Base-by-base conservation (phyloP, 2,329 filamentous ascomycete genomes). In the Paracoccidioides brasiliensis region DNA sequence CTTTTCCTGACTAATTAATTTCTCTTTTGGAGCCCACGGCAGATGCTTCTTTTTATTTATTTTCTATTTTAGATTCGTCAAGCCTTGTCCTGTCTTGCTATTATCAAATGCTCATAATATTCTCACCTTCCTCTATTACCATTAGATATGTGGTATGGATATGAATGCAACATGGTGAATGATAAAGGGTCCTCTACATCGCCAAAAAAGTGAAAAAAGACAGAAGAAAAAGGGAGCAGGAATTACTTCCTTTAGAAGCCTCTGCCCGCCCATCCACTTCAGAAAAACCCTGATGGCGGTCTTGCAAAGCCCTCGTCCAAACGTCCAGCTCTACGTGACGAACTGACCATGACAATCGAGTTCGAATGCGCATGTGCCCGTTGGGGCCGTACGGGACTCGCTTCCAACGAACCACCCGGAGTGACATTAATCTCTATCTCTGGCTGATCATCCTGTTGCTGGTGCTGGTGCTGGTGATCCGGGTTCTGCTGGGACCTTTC, bases 351-450 rank as follows among this genome's bases (percentile, higher is more conserved):
- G 28, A 45, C 41, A 40, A 53, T 37, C 8, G 52, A 53, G 32
- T 40, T 53, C 42, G 52, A 53, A 46, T 53, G 30, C n/a, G 41
- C 41, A 46, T 53, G 30, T 8, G 41, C 41, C 32, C 43, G 30
- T 32, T 53, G 52, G 14, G 52, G 38, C n/a, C 52, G 41, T 6
- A 46, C 42, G 5, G 52, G 52, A n/a, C 52, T 53, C 41, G 52
- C 52, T 14, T 41, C 45, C n/a, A 42, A 22, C 14, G 45, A 42
- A 35, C 38, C 40, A 4, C 54, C 54, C 38, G 52, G 8, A 40
- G 30, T 22, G 22, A 55, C 45, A 50, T 45, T 51, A 35, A 44
- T 15, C 46, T 43, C 54, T 38, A 55, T 52, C 37, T 51, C 54
- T 5, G 15, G 28, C 12, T 51, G 32, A 49, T 38, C 8, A 15